A percentile compares a stretch with the other conserved stretches of the same genome.
These are phyloP conservation scores for Penicillium psychrosexuale DNA, from an alignment of 2,329 filamentous ascomycete genomes.

Conservation along the genomic window DNA sequence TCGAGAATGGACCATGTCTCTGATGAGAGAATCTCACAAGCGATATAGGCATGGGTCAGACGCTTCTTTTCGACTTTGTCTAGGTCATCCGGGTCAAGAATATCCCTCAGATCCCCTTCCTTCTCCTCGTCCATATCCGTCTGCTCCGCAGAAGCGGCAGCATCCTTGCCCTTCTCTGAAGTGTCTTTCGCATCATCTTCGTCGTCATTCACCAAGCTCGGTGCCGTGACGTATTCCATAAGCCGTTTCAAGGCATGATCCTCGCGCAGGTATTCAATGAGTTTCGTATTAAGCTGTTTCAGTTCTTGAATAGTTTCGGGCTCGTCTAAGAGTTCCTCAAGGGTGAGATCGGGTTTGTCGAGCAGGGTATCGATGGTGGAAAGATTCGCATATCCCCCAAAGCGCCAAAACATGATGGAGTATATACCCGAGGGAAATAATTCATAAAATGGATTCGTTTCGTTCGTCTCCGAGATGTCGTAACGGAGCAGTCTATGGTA, in stretches of 20 bases:
- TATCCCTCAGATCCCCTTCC: constrained; percentile 35
- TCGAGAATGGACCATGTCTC: constrained; percentile 98
- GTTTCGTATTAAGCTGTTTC: constrained; percentile 96
- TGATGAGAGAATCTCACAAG: constrained; percentile 88
- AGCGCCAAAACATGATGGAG: constrained; percentile 97
- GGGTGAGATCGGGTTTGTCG: constrained; percentile 88
- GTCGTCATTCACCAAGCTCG: constrained; percentile 54
- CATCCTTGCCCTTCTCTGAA: constrained; percentile 26
- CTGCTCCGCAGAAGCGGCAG: constrained; percentile 19
- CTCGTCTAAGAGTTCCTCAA: constrained; percentile 95
- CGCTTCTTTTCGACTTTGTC: constrained; percentile 87
- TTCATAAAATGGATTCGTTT: constrained; percentile 35
- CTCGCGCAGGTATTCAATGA: constrained; percentile 92
- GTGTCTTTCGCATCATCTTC: constrained; percentile 48
- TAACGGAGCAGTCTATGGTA: constrained; percentile 30
- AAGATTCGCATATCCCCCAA: constrained; percentile 97
- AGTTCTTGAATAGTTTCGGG: constrained; percentile 95
- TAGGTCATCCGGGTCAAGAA: constrained; percentile 42
- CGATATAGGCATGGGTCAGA: constrained; percentile 88
- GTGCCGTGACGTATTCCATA: constrained; percentile 86
- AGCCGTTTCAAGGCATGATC: constrained; percentile 79
- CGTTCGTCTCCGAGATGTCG: constrained; percentile 27
- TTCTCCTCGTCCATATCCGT: constrained; percentile 35
- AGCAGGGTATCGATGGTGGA: constrained; percentile 95
- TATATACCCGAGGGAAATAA: constrained; percentile 35